Evolutionary conservation across 2,329 filamentous ascomycete species (phyloP), one percentile per base, ranked within the genome.

Genomic region (Ophiocordyceps camponoti-leonardi): DNA sequence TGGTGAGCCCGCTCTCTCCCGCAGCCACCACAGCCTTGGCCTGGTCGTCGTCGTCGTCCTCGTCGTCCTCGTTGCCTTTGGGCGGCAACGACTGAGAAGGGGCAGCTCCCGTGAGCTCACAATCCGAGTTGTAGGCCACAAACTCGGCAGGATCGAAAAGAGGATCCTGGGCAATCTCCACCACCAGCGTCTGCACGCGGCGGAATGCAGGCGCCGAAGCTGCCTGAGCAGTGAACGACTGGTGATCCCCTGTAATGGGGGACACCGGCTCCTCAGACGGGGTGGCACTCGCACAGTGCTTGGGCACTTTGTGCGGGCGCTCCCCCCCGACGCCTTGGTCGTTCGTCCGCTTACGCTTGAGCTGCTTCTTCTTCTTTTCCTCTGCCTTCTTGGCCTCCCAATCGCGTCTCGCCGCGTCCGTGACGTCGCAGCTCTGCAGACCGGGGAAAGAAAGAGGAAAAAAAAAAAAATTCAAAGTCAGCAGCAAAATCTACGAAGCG

Each of bases 131-230:
- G n/a, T 62, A 50, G 44, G 61, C 65, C 12, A 57, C 50, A 44
- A 61, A 67, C 18, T 65, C 63, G 6, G 58, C 48, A 4, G 54
- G 48, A 41, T 67, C 58, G 42, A 66, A 55, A n/a, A 55, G 49
- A 14, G 55, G 33, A 6, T 53, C 48, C 39, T 60, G 61, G 6
- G 49, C 41, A 6, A 67, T 51, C 42, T 58, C 54, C 41, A 67
- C 50, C 18, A 54, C 48, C 19, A 64, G 37, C 4, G 44, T 50
- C 40, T 49, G 51, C n/a, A 6, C 2, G 13, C 11, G 31, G 30
- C 19, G 18, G 12, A 19, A 18, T 39, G n/a, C 11, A 18, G 35
- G 35, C 35, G 35, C 6, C 40, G 12, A 26, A 26, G 13, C 20
- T 11, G 12, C 7, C 40, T 28, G 19, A 3, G 20, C 50, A 52